Base-by-base conservation (phyloP, 208 protist genomes). In the Trypanosomatidae sp. region DNA sequence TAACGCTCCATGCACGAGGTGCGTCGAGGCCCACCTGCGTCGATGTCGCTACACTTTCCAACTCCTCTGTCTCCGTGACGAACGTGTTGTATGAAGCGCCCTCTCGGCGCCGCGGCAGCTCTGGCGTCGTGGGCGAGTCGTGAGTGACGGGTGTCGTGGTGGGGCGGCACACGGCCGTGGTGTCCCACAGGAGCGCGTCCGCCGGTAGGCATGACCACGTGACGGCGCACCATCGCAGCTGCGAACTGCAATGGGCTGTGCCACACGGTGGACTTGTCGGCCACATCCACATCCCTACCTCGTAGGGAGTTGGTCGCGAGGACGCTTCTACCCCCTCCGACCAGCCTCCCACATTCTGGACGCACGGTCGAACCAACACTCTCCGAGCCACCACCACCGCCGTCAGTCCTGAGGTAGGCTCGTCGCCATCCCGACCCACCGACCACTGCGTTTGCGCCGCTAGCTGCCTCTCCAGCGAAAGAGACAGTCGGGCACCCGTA, bases 401-500 rank as follows among this genome's bases (percentile, higher is more conserved):
- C 33, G 59, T 55, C n/a, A 39, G 46, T 1, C 4, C 6, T 41
- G n/a, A 47, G 7, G 56, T 13, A 17, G 13, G 7, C 13, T n/a
- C 28, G 43, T 62, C 41, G 53, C 5, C 69, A 49, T 46, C 46
- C 28, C 25, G 36, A 1, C 65, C 28, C 10, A n/a, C 19, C 8
- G 69, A 33, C 85, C 91, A 91, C 13, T 68, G 52, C 19, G 91
- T 89, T 30, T 82, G 33, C 9, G 28, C 56, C 7, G 65, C 44
- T 52, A 95, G 62, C 69, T 88, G 80, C 59, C 55, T 33, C 71
- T 83, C 77, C 55, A 96, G 74, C 28, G 62, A 62, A 2, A 69
- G 62, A 0, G 92, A 96, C n/a, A 87, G 84, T 10, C 59, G 62
- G 6, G 92, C 92, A 9, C 87, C 82, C 39, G 64, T 59, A 33